Base-by-base conservation (phyloP, 345 rosid genomes). In the Dovyalis caffra region DNA sequence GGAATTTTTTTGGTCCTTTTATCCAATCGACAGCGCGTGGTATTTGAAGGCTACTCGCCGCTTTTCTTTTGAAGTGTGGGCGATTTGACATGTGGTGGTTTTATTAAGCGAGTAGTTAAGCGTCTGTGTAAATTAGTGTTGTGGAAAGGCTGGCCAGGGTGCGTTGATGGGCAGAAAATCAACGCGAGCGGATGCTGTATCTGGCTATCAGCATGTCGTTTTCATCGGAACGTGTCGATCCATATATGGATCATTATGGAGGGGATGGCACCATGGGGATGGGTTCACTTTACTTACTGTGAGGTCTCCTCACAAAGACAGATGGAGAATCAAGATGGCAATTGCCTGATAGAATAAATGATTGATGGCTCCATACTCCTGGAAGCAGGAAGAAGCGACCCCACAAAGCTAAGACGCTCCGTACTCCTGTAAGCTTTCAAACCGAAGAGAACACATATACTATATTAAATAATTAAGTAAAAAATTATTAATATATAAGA, bases 181-280 rank as follows among this genome's bases (percentile, higher is more conserved):
- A 47, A 70, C 53, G 28, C 49, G 1, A 60, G 4, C 32, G 65
- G 62, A 10, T 68, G 74, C 34, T 31, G 34, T 51, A 10, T 69
- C 45, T 31, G 29, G 62, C 53, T 26, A 20, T 29, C 28, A 69
- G 74, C 26, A 1, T 35, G 76, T 66, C 47, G 15, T 33, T 62
- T n/a, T 34, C 40, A 29, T 0, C 26, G 65, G 47, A 78, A 69
- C 73, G 78, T 73, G 83, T 70, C 76, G 0, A 10, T 0, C 14
- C 0, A 15, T 2, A 12, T n/a, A n/a, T n/a, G n/a, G 66, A 8
- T 72, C 2, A 51, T 18, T 66, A 7, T 0, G 6, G 5, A 31
- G 38, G 47, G 11, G 23, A 18, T 34, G 34, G 3, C 66, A 69
- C 20, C 10, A 6, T 77, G 56, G 3, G 64, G 60, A 14, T 25